These are phyloP conservation scores for Tuctoria greenei DNA, from an alignment of 176 grass and related monocot species.

Conservation along the genomic window DNA sequence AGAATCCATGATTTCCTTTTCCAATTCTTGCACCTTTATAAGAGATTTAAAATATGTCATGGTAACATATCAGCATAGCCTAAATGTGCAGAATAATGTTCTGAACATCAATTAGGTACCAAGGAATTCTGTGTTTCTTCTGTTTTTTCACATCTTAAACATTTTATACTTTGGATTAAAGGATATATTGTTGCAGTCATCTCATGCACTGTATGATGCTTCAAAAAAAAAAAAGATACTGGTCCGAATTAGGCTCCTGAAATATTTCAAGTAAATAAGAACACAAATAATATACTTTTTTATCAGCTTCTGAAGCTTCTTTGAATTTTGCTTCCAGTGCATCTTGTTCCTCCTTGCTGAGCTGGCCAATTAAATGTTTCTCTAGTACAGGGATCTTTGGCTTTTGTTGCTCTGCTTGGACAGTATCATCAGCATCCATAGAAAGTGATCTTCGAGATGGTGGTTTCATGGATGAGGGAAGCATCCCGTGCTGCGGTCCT, in stretches of 20 bases:
- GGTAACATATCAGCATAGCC: conserved; percentile 20
- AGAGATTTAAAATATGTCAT: conserved; percentile 44
- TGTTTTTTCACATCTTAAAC: conserved; percentile 3
- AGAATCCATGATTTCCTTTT: conserved; percentile 97
- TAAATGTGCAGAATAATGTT: conserved; percentile 31
- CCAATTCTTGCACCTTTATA: conserved; percentile 95
- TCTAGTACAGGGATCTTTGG: conserved; percentile 85
- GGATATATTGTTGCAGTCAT: not conserved
- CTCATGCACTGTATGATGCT: not conserved
- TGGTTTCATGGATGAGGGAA: conserved; percentile 60
- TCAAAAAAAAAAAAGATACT: not conserved
- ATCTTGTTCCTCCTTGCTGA: conserved; percentile 91
- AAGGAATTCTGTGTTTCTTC: not conserved
- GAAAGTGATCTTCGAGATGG: conserved; percentile 56
- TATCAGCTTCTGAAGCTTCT: conserved; percentile 92
- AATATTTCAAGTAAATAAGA: conserved; percentile 27
- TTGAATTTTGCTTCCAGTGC: conserved; percentile 77
- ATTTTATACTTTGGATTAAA: not conserved
- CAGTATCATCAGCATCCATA: conserved; percentile 50
- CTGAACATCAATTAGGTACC: not conserved
- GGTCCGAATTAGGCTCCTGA: not conserved
- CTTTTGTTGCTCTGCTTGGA: conserved; percentile 61
- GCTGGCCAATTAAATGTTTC: conserved; percentile 80
- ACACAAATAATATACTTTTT: conserved; percentile 49
- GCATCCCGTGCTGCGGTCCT: conserved; percentile 53